Conservation (phyloP, 2,329 filamentous ascomycete genomes). For the Aspergillus sergii region DNA sequence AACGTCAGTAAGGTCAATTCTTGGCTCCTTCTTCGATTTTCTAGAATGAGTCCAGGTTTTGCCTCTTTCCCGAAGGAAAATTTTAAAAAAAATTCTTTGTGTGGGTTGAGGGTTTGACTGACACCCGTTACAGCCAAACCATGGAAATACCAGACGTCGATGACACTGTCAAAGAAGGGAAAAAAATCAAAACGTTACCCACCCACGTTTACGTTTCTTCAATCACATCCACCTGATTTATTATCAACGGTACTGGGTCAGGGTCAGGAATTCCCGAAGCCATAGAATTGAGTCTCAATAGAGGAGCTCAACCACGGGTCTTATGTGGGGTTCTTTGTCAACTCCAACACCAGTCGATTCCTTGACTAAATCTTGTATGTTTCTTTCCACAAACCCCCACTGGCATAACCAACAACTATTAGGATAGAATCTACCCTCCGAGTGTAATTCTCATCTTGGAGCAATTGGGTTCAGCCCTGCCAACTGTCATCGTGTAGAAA, state of each 20-base stretch:
- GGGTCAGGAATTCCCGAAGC: constrained; percentile 1
- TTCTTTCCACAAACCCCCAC: not conserved
- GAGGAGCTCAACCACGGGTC: constrained; percentile 1
- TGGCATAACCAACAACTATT: not conserved
- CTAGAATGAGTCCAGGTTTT: not conserved
- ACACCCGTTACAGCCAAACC: not conserved
- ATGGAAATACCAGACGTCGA: not conserved
- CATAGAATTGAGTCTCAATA: not conserved
- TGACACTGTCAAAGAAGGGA: not conserved
- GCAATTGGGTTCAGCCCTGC: constrained; percentile 5
- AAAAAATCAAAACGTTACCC: not conserved
- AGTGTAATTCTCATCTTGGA: constrained; percentile 2
- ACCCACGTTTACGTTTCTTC: not conserved
- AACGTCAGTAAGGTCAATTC: not conserved
- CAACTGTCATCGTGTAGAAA: not conserved
- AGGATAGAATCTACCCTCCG: not conserved
- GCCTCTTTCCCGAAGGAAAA: not conserved
- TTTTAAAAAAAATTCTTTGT: not conserved
- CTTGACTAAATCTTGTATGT: not conserved
- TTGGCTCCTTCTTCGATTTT: not conserved
- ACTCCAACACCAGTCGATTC: not conserved
- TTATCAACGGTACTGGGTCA: not conserved
- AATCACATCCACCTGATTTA: not conserved
- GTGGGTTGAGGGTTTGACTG: too few relatives aligned
- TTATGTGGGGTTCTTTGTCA: not conserved